Evolutionary conservation across 305 asterid genomes (phyloP).

Genomic region (Solanum aculeatissimum): DNA sequence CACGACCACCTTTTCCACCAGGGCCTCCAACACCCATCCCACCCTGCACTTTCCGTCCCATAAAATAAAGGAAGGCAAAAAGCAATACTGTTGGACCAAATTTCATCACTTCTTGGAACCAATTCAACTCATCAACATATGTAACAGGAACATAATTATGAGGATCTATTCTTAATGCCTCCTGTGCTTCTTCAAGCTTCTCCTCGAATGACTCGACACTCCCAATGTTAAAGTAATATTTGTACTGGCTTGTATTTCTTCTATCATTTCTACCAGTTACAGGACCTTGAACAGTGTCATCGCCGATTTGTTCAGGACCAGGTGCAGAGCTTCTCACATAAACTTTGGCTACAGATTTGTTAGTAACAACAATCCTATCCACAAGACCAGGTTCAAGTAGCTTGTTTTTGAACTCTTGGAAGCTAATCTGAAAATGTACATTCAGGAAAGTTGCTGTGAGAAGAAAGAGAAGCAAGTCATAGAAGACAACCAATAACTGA

Average conservation of each 20-base stretch:
- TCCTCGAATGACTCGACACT: constrained; percentile 57
- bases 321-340: constrained; percentile 36
- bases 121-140: constrained; percentile 29
- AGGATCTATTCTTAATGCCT: constrained; percentile 54
- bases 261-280: constrained; percentile 10
- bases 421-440: constrained; percentile 48
- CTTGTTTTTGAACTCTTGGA: constrained; percentile 67
- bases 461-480: constrained; percentile 1
- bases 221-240: constrained; percentile 37
- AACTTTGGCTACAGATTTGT: constrained; percentile 49
- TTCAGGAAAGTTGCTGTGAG: background rate
- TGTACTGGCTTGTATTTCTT: constrained; percentile 11
- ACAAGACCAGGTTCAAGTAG: constrained; percentile 74
- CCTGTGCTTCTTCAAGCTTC: constrained; percentile 69
- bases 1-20: constrained; percentile 53
- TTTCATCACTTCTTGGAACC: constrained; percentile 28
- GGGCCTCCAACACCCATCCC: constrained; percentile 47
- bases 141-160: constrained; percentile 54
- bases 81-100: constrained; percentile 30
- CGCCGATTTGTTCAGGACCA: constrained; percentile 9
- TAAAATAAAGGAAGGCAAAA: constrained; percentile 18
- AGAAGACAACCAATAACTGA: background rate
- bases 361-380: constrained; percentile 43
- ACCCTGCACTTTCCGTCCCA: constrained; percentile 30
- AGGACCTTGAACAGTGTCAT: constrained; percentile 20